Conservation (phyloP, 1,284 basidiomycete genomes). For the Kalmanozyma brasiliensis region DNA sequence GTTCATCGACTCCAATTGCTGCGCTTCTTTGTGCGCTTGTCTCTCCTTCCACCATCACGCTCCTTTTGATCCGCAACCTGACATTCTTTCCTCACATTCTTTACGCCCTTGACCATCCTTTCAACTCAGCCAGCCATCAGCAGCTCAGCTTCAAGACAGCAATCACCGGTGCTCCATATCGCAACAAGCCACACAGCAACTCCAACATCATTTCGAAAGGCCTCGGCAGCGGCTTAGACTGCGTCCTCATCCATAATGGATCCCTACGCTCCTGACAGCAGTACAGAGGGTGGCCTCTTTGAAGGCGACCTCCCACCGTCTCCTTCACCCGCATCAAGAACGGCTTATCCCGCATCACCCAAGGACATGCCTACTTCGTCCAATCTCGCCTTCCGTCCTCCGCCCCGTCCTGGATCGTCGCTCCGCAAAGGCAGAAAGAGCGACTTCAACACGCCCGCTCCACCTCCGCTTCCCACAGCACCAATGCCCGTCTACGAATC, state of each 20-base stretch:
- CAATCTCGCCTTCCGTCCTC: constrained; percentile 46
- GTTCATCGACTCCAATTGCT: too few relatives aligned
- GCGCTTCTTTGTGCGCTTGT: too few relatives aligned
- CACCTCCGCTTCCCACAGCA: constrained; percentile 40
- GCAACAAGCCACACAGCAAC: too few relatives aligned
- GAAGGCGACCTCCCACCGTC: constrained; percentile 46
- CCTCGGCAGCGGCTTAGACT: constrained; percentile 26
- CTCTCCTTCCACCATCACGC: background rate
- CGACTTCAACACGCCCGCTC: constrained; percentile 48
- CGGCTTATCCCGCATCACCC: constrained; percentile 35
- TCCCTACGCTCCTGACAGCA: constrained; percentile 34
- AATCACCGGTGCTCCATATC: too few relatives aligned
- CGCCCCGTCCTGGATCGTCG: constrained; percentile 51
- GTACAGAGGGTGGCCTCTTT: constrained; percentile 48
- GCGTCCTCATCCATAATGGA: constrained; percentile 27
- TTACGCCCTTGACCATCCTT: too few relatives aligned
- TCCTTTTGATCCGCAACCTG: background rate
- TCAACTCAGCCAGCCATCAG: background rate
- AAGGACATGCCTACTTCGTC: constrained; percentile 39
- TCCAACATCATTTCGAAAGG: too few relatives aligned
- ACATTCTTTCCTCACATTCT: too few relatives aligned
- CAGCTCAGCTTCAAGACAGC: too few relatives aligned
- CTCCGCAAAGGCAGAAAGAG: constrained; percentile 50
- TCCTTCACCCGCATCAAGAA: constrained; percentile 40
- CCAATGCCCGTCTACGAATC: constrained; percentile 26